These are phyloP conservation scores for Diospyros kaki DNA, from an alignment of 148 eudicot genomes.

Conservation along the genomic window DNA sequence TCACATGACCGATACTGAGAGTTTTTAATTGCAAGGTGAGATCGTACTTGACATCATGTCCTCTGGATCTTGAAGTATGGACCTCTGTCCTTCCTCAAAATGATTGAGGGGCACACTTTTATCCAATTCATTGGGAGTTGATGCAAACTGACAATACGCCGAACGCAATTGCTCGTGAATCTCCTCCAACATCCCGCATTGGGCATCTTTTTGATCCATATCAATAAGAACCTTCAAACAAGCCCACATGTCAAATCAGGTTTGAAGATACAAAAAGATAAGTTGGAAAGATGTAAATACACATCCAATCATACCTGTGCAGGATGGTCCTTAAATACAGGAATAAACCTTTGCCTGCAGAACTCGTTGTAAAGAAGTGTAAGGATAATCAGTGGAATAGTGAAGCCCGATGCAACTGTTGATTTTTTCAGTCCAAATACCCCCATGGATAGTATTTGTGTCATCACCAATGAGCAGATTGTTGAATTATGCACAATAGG, in stretches of 20 bases:
- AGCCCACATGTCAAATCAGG: not conserved
- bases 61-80: too few relatives aligned
- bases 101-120: too few relatives aligned
- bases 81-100: too few relatives aligned
- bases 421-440: conserved; percentile 54
- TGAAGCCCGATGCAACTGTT: conserved; percentile 49
- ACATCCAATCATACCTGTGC: conserved; percentile 42
- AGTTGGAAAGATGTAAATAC: not conserved
- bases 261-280: not conserved
- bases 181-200: too few relatives aligned
- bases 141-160: too few relatives aligned
- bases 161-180: too few relatives aligned
- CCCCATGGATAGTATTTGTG: conserved; percentile 55
- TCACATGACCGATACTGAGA: too few relatives aligned
- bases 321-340: conserved; percentile 39
- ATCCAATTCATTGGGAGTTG: too few relatives aligned
- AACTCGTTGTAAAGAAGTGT: conserved; percentile 69
- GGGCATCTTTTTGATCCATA: too few relatives aligned
- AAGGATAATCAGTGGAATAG: conserved; percentile 41
- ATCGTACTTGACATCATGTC: too few relatives aligned
- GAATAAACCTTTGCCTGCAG: conserved; percentile 70
- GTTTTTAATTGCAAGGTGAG: too few relatives aligned
- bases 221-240: too few relatives aligned
- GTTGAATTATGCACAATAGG: conserved; percentile 57
- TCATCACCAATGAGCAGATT: conserved; percentile 62